Percentiles rank a stretch among this genome's conserved stretches.
Conservation (phyloP, 257 asterid species). For the Gardenia jasminoides region DNA sequence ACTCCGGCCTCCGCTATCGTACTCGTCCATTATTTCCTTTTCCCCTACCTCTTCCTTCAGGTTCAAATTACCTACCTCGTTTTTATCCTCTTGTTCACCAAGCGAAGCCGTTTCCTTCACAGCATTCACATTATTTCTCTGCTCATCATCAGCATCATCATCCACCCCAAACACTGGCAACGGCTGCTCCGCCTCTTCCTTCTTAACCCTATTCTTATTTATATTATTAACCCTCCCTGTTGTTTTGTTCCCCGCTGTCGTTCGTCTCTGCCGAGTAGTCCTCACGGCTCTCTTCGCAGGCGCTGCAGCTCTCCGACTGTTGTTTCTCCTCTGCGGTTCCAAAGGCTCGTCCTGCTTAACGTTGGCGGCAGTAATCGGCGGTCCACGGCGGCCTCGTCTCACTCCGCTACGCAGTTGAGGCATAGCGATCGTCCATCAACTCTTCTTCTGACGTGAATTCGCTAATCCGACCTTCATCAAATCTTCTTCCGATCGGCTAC, state of each 20-base stretch:
- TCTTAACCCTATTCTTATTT: not conserved
- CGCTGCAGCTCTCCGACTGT: constrained; percentile 8
- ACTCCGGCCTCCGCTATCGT: constrained; percentile 44
- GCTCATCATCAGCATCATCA: constrained; percentile 15
- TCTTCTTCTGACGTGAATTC: constrained; percentile 11
- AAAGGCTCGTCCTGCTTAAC: constrained; percentile 14
- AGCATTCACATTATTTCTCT: constrained; percentile 22
- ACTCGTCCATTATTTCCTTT: constrained; percentile 37
- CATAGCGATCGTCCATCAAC: constrained; percentile 42
- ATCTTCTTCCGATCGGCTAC: constrained; percentile 25
- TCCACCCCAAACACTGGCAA: constrained; percentile 19
- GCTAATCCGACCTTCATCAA: constrained; percentile 33
- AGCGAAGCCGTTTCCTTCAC: constrained; percentile 25
- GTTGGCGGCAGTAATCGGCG: constrained; percentile 11
- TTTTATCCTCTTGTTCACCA: constrained; percentile 24
- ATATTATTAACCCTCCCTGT: constrained; percentile 9
- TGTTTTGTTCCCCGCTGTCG: constrained; percentile 1
- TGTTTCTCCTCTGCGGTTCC: constrained; percentile 9
- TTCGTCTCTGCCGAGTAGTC: constrained; percentile 21
- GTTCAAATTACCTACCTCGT: constrained; percentile 20
- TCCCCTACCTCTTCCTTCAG: constrained; percentile 35
- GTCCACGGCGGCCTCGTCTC: constrained; percentile 42
- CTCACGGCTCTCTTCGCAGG: constrained; percentile 16
- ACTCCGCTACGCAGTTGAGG: constrained; percentile 59
- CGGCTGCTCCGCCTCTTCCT: constrained; percentile 19